A percentile compares a stretch with the other conserved stretches of the same genome.
phyloP scores from a whole-genome alignment of 177 flowering plant species.

The Vitis hybrid region DNA sequence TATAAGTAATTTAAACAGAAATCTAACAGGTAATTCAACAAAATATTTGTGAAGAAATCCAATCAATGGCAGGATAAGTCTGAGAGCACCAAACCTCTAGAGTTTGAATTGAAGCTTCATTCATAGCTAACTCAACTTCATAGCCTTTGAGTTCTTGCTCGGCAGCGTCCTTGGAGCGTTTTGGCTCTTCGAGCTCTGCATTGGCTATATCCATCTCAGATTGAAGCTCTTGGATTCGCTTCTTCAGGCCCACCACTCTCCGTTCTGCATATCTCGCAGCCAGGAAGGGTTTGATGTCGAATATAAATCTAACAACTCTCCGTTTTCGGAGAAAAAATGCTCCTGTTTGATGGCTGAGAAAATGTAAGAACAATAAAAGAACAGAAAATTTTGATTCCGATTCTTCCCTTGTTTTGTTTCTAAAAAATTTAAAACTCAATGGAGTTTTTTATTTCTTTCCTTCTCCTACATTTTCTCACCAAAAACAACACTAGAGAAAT shows the following conservation, averaged over 20 bases:
- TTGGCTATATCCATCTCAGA: constrained; percentile 41
- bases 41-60: background rate
- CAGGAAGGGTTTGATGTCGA: background rate
- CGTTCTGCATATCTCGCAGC: constrained; percentile 38
- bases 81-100: constrained; percentile 45
- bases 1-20: constrained; percentile 17
- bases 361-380: background rate
- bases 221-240: constrained; percentile 45
- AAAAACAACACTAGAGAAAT: background rate
- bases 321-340: background rate
- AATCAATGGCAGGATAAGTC: background rate
- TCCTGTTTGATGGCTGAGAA: constrained; percentile 9
- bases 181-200: constrained; percentile 48
- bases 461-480: constrained; percentile 8
- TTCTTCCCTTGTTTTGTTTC: background rate
- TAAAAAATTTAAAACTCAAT: no score
- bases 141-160: constrained; percentile 74
- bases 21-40: background rate
- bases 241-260: constrained; percentile 52
- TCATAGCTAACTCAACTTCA: constrained; percentile 60
- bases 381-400: no score
- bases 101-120: constrained; percentile 53
- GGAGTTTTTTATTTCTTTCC: background rate
- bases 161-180: constrained; percentile 44
- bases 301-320: no score